Percentiles rank a stretch among this genome's conserved stretches.
Conservation (phyloP, 805 yeast genomes). For the Teunomyces kruisii region DNA sequence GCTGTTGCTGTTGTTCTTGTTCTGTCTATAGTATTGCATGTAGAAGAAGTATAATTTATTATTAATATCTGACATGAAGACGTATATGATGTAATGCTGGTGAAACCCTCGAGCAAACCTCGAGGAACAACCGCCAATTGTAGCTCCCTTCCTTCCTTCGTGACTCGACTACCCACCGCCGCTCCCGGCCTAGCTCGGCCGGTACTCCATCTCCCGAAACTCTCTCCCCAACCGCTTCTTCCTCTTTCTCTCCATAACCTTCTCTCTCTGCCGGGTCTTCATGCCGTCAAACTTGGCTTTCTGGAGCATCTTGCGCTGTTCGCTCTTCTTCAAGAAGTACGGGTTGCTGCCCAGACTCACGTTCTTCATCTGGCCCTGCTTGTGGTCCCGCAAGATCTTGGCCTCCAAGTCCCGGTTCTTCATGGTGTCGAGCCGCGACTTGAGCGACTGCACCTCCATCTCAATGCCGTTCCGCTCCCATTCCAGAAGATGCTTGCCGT, state of each 20-base stretch:
- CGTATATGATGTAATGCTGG: too few relatives aligned
- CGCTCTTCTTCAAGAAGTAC: constrained; percentile 65
- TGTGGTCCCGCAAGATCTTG: constrained; percentile 61
- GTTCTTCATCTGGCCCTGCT: constrained; percentile 47
- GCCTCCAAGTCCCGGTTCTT: constrained; percentile 74
- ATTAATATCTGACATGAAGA: too few relatives aligned
- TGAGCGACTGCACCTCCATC: constrained; percentile 58
- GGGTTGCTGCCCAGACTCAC: constrained; percentile 48
- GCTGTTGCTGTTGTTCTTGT: too few relatives aligned
- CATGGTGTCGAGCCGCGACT: constrained; percentile 65
- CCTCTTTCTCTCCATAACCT: constrained; percentile 83
- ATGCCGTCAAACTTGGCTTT: constrained; percentile 75
- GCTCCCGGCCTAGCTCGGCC: neutral
- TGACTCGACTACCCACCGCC: too few relatives aligned
- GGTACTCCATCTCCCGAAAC: constrained; percentile 51
- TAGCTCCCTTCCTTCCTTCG: too few relatives aligned
- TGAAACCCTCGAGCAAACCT: too few relatives aligned
- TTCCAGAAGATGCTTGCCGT: constrained; percentile 47
- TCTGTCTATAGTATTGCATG: too few relatives aligned
- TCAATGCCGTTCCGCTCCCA: constrained; percentile 54
- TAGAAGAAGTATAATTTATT: too few relatives aligned
- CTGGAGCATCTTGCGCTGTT: constrained; percentile 70
- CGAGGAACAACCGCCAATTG: too few relatives aligned
- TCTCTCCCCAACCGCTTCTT: constrained; percentile 83
- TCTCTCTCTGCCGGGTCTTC: constrained; percentile 71